Evolutionary conservation across 768 basidiomycete species (phyloP).

Genomic region (Tylopilus sp.): DNA sequence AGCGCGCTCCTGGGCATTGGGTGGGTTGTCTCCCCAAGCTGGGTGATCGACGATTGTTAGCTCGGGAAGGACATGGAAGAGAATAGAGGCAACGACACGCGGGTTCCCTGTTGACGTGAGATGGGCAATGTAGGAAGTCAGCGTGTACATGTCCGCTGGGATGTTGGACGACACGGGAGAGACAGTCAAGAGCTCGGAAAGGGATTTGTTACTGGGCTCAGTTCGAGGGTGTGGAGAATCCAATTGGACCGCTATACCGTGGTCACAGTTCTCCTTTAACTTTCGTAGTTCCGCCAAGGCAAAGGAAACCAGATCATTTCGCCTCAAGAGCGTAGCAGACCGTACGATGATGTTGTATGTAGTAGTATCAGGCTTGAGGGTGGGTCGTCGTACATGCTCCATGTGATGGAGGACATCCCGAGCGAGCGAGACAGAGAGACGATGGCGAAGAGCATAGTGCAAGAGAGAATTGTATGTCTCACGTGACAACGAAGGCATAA

Average conservation of each 20-base stretch:
- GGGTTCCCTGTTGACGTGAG: slow-evolving; percentile 50
- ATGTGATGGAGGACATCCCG: slow-evolving; percentile 53
- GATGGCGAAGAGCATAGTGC: slow-evolving; percentile 62
- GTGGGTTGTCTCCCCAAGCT: slow-evolving; percentile 31
- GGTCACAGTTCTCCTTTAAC: slow-evolving; percentile 16
- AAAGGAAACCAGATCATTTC: slow-evolving; percentile 39
- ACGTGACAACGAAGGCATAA: slow-evolving; percentile 36
- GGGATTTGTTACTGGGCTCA: background rate
- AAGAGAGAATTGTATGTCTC: slow-evolving; percentile 59
- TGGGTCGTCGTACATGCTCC: slow-evolving; percentile 38
- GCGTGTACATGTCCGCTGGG: slow-evolving; percentile 41
- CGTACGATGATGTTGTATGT: slow-evolving; percentile 61
- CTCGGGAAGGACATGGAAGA: slow-evolving; percentile 59
- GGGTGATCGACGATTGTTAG: slow-evolving; percentile 39
- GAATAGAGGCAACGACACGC: slow-evolving; percentile 39
- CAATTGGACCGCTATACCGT: slow-evolving; percentile 24
- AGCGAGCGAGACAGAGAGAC: slow-evolving; percentile 48
- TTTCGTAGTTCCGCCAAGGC: slow-evolving; percentile 36
- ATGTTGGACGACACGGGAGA: slow-evolving; percentile 17
- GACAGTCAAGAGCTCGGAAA: slow-evolving; percentile 13
- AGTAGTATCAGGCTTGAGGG: slow-evolving; percentile 42
- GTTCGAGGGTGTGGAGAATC: slow-evolving; percentile 1
- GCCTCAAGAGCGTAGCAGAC: slow-evolving; percentile 48
- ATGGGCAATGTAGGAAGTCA: slow-evolving; percentile 51
- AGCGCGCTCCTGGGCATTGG: slow-evolving; percentile 24